phyloP scores from a whole-genome alignment of 1,284 basidiomycete genomes.

The Sutorius eximius region DNA sequence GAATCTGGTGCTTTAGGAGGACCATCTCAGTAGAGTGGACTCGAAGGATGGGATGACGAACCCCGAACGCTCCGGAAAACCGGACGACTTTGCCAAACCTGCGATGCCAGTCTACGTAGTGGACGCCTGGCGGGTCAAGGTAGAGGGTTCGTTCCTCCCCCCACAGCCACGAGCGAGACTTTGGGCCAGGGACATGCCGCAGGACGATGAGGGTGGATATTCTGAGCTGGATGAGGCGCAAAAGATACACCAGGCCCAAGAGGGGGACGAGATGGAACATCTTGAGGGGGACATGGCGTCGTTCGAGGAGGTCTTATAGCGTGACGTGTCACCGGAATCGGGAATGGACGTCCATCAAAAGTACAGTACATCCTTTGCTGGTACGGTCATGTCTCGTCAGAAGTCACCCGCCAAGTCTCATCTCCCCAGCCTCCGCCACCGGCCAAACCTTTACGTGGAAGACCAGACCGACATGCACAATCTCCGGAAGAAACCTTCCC shows the following conservation, averaged over 20 bases:
- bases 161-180: slow-evolving; percentile 49
- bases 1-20: slow-evolving; percentile 46
- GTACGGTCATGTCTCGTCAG: slow-evolving; percentile 34
- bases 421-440: slow-evolving; percentile 31
- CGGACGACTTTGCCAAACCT: slow-evolving; percentile 52
- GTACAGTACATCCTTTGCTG: slow-evolving; percentile 8
- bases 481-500: slow-evolving; percentile 31
- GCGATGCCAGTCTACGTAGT: slow-evolving; percentile 51
- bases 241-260: slow-evolving; percentile 19
- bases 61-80: slow-evolving; percentile 56
- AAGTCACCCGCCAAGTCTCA: slow-evolving; percentile 28
- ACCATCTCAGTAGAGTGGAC: slow-evolving; percentile 5
- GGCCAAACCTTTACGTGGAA: slow-evolving; percentile 32
- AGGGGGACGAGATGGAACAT: slow-evolving; percentile 9
- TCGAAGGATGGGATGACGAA: slow-evolving; percentile 23
- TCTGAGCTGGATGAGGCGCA: slow-evolving; percentile 21
- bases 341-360: slow-evolving; percentile 7
- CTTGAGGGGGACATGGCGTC: not conserved
- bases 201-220: slow-evolving; percentile 36
- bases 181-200: slow-evolving; percentile 48
- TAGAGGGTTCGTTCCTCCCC: slow-evolving; percentile 59
- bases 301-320: slow-evolving; percentile 14
- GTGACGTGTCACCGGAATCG: slow-evolving; percentile 16
- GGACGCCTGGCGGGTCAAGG: slow-evolving; percentile 45
- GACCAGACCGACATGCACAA: slow-evolving; percentile 39